Evolutionary conservation across 2,329 filamentous ascomycete species (phyloP), one percentile per base, ranked within the genome.

Genomic region (Penicillium rolfsii): DNA sequence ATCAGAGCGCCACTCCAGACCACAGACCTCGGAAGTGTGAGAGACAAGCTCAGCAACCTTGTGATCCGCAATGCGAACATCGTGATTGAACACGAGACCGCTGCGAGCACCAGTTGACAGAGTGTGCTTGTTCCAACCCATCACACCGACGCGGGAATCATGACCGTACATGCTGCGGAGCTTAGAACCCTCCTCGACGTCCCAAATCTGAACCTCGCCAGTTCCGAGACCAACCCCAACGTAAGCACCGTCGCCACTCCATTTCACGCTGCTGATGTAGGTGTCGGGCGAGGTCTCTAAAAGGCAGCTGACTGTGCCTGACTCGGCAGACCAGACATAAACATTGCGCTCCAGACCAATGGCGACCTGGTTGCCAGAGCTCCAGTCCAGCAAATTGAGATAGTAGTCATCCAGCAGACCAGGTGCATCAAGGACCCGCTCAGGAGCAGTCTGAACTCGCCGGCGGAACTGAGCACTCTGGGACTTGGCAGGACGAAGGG

Each of bases 101-200:
- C 91, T 96, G 75, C 95, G 91, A 59, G 95, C 92, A 67, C 95
- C 95, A 24, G 94, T 97, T 41, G 95, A 98, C 55, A 99, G 86
- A 60, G 96, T 87, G 80, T 98, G 95, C 86, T 98, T 98, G 85
- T 92, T 97, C 95, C 95, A 99, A 73, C 93, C 92, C 93, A 98
- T 97, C 67, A 97, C 94, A 74, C 93, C 92, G 65, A 99, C 94
- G 58, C 95, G 93, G 41, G 92, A 94, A 74, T 98, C 94, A 75
- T 99, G 95, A 62, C 95, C 95, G 76, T 93, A 91, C 95, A 99
- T 99, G 84, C 93, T 97, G 77, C 95, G 93, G 61, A 99, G 89
- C 85, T 98, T 98, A 74, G 88, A 89, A 64, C 90, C 88, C 78
- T 99, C 95, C 71, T 96, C 91, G 30, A 97, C 94, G 72, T 98